A percentile compares a stretch with the other conserved stretches of the same genome.
These are phyloP conservation scores for Paramecium pentaurelia DNA, from an alignment of 73 alveolate species.

Conservation along the genomic window DNA sequence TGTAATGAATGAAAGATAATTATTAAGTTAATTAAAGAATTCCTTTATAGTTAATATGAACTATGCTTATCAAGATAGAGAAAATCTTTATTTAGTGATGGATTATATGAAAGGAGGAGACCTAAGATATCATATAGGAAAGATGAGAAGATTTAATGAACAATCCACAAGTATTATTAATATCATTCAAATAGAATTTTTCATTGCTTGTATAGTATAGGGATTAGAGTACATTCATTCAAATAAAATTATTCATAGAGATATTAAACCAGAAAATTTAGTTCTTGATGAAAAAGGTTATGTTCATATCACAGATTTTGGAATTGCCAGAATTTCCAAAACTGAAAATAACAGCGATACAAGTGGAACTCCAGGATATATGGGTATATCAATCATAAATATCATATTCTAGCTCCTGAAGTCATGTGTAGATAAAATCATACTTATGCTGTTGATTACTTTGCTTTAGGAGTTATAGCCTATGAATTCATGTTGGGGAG, in stretches of 20 bases:
- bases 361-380: slow-evolving; percentile 96
- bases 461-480: slow-evolving; percentile 87
- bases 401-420: slow-evolving; percentile 80
- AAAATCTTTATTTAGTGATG: slow-evolving; percentile 71
- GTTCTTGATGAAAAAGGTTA: slow-evolving; percentile 62
- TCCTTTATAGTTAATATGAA: slow-evolving; percentile 73
- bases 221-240: slow-evolving; percentile 45
- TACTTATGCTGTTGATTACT: slow-evolving; percentile 76
- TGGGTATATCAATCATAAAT: slow-evolving; percentile 52
- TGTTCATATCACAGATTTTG: slow-evolving; percentile 93
- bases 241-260: slow-evolving; percentile 48
- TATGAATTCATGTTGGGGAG: slow-evolving; percentile 48
- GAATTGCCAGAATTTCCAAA: slow-evolving; percentile 87
- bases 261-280: slow-evolving; percentile 57
- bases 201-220: slow-evolving; percentile 32
- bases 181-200: neutral
- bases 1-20: slow-evolving; percentile 66
- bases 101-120: slow-evolving; percentile 77
- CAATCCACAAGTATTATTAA: slow-evolving; percentile 63
- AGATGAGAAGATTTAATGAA: slow-evolving; percentile 67
- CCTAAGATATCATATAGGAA: slow-evolving; percentile 70
- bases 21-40: slow-evolving; percentile 68
- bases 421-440: slow-evolving; percentile 83
- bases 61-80: slow-evolving; percentile 70
- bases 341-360: slow-evolving; percentile 79